Conservation (phyloP, 768 basidiomycete genomes). For the Tephrocybe sp. region DNA sequence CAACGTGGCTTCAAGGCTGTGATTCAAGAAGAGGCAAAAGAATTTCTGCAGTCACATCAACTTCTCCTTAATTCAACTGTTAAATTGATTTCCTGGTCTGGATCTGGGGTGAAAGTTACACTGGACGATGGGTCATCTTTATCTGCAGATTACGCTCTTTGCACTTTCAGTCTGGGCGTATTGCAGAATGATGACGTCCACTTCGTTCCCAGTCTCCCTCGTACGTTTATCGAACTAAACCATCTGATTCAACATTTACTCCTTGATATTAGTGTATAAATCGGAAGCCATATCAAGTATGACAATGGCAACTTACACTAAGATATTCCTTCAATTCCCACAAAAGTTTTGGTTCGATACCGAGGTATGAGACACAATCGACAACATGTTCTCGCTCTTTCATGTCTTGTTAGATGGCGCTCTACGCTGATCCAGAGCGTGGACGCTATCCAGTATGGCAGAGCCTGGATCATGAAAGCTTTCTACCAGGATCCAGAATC, state of each 20-base stretch:
- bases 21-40: constrained; percentile 52
- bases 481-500: constrained; percentile 60
- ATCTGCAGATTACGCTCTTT: constrained; percentile 55
- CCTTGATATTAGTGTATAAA: constrained; percentile 40
- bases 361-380: constrained; percentile 22
- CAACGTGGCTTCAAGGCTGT: constrained; percentile 60
- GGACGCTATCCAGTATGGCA: constrained; percentile 71
- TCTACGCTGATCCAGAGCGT: constrained; percentile 56
- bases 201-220: constrained; percentile 54
- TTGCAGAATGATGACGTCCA: constrained; percentile 59
- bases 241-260: not conserved
- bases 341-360: constrained; percentile 54
- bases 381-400: not conserved
- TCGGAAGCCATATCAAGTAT: constrained; percentile 62
- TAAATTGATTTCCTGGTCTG: constrained; percentile 40
- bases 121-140: constrained; percentile 41
- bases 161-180: constrained; percentile 70
- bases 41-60: constrained; percentile 49
- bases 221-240: constrained; percentile 14
- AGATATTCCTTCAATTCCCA: constrained; percentile 65
- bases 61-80: constrained; percentile 50
- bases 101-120: constrained; percentile 43
- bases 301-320: constrained; percentile 65
- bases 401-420: constrained; percentile 37
- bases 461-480: constrained; percentile 52